A percentile compares a stretch with the other conserved stretches of the same genome.
These are phyloP conservation scores for Termitomyces sp. DNA, from an alignment of 768 basidiomycete genomes.

Conservation along the genomic window DNA sequence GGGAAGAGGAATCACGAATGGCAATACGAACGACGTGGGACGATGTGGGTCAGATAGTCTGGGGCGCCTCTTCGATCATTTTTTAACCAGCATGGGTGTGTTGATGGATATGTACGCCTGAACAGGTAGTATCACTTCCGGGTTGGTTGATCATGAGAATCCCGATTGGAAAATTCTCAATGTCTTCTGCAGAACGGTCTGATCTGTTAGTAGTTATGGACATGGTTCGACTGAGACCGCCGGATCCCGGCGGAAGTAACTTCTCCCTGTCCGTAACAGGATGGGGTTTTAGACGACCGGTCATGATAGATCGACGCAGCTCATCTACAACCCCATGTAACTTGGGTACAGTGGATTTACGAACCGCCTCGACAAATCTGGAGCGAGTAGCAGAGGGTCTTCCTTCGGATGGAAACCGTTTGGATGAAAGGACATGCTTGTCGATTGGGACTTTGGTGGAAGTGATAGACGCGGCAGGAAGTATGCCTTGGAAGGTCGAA, in stretches of 20 bases:
- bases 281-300: conserved; percentile 24
- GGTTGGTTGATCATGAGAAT: neutral
- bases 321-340: conserved; percentile 31
- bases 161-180: conserved; percentile 4
- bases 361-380: conserved; percentile 24
- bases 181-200: conserved; percentile 1
- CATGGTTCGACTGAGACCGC: conserved; percentile 1
- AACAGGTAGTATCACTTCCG: conserved; percentile 1
- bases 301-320: conserved; percentile 32
- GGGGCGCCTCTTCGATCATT: neutral
- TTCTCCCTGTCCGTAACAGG: conserved; percentile 6
- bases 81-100: neutral
- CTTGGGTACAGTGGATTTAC: conserved; percentile 29
- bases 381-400: conserved; percentile 2
- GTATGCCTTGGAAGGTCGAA: conserved; percentile 40
- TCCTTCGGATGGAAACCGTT: conserved; percentile 1
- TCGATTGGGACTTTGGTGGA: conserved; percentile 24
- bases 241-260: conserved; percentile 2
- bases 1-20: neutral
- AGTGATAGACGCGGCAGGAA: conserved; percentile 40
- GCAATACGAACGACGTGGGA: neutral
- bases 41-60: neutral
- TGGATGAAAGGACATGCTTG: neutral
- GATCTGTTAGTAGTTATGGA: conserved; percentile 1
- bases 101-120: conserved; percentile 6